Base-by-base conservation (phyloP, 495 filamentous ascomycete genomes). In the Copromyces sp. region DNA sequence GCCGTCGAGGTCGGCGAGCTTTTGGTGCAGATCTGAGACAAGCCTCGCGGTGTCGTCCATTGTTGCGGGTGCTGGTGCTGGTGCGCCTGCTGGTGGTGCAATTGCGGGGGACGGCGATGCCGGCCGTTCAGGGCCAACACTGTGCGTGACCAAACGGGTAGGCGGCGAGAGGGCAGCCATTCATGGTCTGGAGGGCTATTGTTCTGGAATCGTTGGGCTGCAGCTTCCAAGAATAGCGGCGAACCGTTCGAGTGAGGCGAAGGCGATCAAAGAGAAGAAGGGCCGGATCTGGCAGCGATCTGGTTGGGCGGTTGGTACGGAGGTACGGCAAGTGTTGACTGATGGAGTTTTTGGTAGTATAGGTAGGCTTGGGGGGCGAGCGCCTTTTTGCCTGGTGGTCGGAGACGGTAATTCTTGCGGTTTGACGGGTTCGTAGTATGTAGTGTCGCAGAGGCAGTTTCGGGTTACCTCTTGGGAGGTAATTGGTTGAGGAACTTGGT, bases 41-140 rank as follows among this genome's bases (percentile, higher is more conserved):
- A 87, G 81, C 70, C 75, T 81, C 72, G 82, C 80, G 29, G 82
- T 80, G 76, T 86, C 84, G 77, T 85, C 84, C 86, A 87, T 87
- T 68, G 35, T 53, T 72, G 68, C 70, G 24, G 61, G 72, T 69
- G 44, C 68, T 29, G 37, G 68, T 70, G 11, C 11, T 41, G 39
- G 65, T 71, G 70, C 40, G 70, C 35, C 40, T 71, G 70, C 5
- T 59, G 59, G 39, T 20, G 53, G 42, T 68, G 53, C 53, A 65
- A 65, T 17, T 65, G 53, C 53, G 53, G 53, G 53, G 37, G 45
- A 71, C 68, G 45, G 59, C 70, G 47, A 71, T 71, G 59, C 59
- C 70, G 68, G 68, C 68, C 68, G 42, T 53, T 53, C 70, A 53
- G 68, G 39, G 35, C 35, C 53, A 68, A 69, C 40, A 72, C 37